Percentiles rank a stretch among this genome's conserved stretches.
These are phyloP conservation scores for Lactarius akahatsu DNA, from an alignment of 768 basidiomycete genomes.

Conservation along the genomic window DNA sequence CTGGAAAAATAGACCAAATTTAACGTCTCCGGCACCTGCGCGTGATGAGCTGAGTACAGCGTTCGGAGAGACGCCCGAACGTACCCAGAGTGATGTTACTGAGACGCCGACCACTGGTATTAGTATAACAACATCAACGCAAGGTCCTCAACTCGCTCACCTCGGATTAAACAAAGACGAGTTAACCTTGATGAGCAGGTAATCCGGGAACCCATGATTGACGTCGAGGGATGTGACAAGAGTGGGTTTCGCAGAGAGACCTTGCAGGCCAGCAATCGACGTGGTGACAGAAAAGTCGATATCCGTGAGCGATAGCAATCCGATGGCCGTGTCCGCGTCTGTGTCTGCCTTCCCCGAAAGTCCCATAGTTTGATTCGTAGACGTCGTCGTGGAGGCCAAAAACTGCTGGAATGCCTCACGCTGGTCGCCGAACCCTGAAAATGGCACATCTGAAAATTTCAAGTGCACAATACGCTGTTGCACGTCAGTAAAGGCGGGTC, in stretches of 20 bases:
- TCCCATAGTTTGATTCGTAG: conserved; percentile 44
- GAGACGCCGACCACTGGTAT: not conserved
- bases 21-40: conserved; percentile 58
- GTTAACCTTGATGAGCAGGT: conserved; percentile 64
- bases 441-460: conserved; percentile 57
- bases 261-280: conserved; percentile 61
- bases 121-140: not conserved
- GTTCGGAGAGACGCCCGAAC: not conserved
- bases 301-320: conserved; percentile 53
- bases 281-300: conserved; percentile 62
- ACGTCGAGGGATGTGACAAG: conserved; percentile 61
- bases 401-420: conserved; percentile 59
- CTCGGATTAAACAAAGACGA: conserved; percentile 66
- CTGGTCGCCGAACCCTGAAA: conserved; percentile 50
- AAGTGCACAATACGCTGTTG: conserved; percentile 58
- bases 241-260: conserved; percentile 57
- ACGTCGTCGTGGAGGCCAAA: conserved; percentile 57
- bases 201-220: conserved; percentile 62
- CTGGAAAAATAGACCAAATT: conserved; percentile 59
- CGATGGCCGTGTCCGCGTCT: conserved; percentile 64
- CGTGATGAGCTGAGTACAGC: conserved; percentile 34
- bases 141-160: conserved; percentile 34
- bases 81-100: conserved; percentile 43
- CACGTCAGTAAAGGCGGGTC: conserved; percentile 60
- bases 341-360: conserved; percentile 54